Evolutionary conservation across 495 filamentous ascomycete genomes (phyloP), one percentile per base, ranked within the genome.

Genomic region (Lasiosphaeria miniovina): DNA sequence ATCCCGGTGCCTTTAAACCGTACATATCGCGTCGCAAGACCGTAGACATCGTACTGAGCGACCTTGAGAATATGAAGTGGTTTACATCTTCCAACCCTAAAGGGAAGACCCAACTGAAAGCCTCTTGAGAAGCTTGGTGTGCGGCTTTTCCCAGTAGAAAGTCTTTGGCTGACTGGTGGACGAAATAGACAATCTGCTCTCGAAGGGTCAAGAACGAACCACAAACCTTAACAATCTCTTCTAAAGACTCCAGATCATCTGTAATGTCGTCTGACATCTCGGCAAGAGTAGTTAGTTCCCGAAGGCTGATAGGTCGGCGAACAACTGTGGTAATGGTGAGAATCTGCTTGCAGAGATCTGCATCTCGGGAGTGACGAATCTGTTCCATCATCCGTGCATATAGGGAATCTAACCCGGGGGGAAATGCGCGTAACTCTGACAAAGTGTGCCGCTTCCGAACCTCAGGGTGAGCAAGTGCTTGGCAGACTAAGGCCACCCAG

Each of bases 161-260:
- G 41, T 76, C 74, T 46, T 74, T 71, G 34, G 65, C 74, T 14
- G 74, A 78, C 60, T 75, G 71, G 60, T 78, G 70, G 6, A 77
- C 64, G 14, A 75, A 62, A 50, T 60, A 59, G 35, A 78, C 60
- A 31, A 35, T 63, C 5, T 62, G 34, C 34, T 71, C 56, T 36
- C 64, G 68, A 17, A 74, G 32, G 4, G 60, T 66, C 3, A 71
- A 61, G 54, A 72, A 68, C 15, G 69, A 71, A 2, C 58, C 69
- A 54, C 68, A 71, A 24, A 50, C 24, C 12, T 36, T 4, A 2
- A 71, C 49, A 56, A 70, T 7, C 35, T 55, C 36, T 6, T 31
- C 50, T 61, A 51, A 36, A 4, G 35, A 49, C 36, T 48, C 10
- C 6, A 33, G 10, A n/a, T 14, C 12, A 33, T 24, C 35, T 45